These are phyloP conservation scores for Emmonsiellopsis sp. DNA, from an alignment of 2,329 filamentous ascomycete species.

Conservation along the genomic window DNA sequence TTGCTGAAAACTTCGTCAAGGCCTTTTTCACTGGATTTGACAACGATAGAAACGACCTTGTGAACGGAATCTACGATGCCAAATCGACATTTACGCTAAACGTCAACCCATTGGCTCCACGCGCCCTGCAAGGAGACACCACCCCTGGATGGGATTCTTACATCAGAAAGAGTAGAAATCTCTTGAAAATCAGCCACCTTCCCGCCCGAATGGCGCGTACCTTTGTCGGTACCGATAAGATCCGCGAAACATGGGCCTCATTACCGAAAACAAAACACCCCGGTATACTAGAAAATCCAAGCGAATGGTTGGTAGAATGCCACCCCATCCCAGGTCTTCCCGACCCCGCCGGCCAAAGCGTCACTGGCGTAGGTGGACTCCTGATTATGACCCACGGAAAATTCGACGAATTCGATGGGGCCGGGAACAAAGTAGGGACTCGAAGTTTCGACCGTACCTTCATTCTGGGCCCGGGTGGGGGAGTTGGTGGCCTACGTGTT, in stretches of 20 bases:
- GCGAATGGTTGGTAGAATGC: slow-evolving; percentile 76
- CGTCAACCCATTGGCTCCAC: slow-evolving; percentile 54
- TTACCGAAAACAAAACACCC: slow-evolving; percentile 69
- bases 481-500: slow-evolving; percentile 59
- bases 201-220: slow-evolving; percentile 55
- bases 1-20: slow-evolving; percentile 66
- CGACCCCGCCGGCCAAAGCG: slow-evolving; percentile 56
- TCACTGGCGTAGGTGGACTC: slow-evolving; percentile 64
- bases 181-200: slow-evolving; percentile 57
- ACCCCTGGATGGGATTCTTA: slow-evolving; percentile 58
- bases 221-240: slow-evolving; percentile 54
- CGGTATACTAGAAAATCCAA: slow-evolving; percentile 53
- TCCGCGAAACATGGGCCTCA: slow-evolving; percentile 58
- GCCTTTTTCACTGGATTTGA: slow-evolving; percentile 69
- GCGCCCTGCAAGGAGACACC: slow-evolving; percentile 38
- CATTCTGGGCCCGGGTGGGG: slow-evolving; percentile 63
- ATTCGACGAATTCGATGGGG: slow-evolving; percentile 62
- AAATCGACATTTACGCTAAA: slow-evolving; percentile 66
- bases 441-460: slow-evolving; percentile 78
- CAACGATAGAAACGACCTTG: slow-evolving; percentile 54
- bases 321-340: slow-evolving; percentile 61
- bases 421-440: slow-evolving; percentile 47
- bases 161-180: slow-evolving; percentile 67
- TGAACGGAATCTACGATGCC: slow-evolving; percentile 63
- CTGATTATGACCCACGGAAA: slow-evolving; percentile 73